Evolutionary conservation across 129 eudicot species (phyloP).

Genomic region (Silybum marianum): DNA sequence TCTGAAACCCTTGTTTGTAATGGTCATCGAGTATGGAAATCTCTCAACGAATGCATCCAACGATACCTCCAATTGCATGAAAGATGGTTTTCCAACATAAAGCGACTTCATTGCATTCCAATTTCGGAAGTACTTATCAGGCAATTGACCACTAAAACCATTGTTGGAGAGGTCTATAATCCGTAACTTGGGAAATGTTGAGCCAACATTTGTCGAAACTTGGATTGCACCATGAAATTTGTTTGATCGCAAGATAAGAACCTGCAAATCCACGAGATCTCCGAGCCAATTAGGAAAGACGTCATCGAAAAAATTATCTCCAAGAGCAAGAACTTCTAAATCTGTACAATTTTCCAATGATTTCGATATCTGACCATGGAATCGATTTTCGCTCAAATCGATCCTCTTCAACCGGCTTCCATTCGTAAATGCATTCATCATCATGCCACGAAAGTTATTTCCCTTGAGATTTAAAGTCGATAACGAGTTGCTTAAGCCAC

Average conservation of each 20-base stretch:
- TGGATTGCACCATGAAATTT: conserved; percentile 13
- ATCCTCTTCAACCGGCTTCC: neutral
- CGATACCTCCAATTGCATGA: neutral
- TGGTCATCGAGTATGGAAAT: conserved; percentile 1
- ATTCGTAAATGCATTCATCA: neutral
- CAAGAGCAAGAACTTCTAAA: conserved; percentile 13
- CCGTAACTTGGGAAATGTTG: conserved; percentile 10
- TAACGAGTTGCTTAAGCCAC: conserved; percentile 11
- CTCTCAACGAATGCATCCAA: rapidly evolving
- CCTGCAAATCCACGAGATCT: conserved; percentile 2
- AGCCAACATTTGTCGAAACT: neutral
- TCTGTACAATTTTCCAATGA: conserved; percentile 16
- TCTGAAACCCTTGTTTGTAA: conserved; percentile 27
- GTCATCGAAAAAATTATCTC: neutral
- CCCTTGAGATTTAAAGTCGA: neutral
- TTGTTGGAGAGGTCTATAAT: conserved; percentile 44
- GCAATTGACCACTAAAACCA: conserved; percentile 25
- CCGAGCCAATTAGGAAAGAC: conserved; percentile 13
- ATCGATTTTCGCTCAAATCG: conserved; percentile 23
- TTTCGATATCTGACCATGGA: conserved; percentile 12
- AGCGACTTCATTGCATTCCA: conserved; percentile 25
- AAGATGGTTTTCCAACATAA: neutral
- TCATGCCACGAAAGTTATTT: conserved; percentile 10
- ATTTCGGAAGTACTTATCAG: neutral
- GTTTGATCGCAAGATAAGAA: conserved; percentile 19